Conservation (phyloP, 1,284 basidiomycete species). For the Puccinia brachypodii region DNA sequence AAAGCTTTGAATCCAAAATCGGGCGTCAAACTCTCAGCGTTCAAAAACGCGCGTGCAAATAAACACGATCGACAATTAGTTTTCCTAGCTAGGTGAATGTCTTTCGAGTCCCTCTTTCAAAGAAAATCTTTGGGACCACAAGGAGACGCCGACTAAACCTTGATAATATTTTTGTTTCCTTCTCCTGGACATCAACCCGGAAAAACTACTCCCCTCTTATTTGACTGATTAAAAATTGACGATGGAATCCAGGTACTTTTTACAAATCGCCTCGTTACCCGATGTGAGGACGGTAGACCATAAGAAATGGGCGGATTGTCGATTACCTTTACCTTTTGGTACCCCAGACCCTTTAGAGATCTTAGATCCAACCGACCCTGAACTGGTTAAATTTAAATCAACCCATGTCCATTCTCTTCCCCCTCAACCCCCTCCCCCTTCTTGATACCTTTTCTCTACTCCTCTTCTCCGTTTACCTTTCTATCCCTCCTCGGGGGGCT, state of each 20-base stretch:
- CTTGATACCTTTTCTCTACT: not conserved
- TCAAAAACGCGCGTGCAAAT: constrained; percentile 65
- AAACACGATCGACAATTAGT: constrained; percentile 46
- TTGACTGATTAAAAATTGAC: not conserved
- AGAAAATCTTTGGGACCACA: not conserved
- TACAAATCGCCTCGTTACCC: constrained; percentile 24
- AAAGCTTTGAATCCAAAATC: constrained; percentile 82
- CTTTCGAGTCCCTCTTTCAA: not conserved
- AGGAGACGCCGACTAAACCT: no score
- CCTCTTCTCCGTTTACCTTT: not conserved
- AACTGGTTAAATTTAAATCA: constrained; percentile 27
- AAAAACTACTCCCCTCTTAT: not conserved
- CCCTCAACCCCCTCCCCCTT: not conserved
- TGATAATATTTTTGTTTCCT: no score
- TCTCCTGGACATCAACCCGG: no score
- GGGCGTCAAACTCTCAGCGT: constrained; percentile 78
- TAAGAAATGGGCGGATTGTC: constrained; percentile 41
- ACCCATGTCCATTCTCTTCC: not conserved
- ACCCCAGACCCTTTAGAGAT: constrained; percentile 23
- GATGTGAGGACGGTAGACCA: constrained; percentile 35
- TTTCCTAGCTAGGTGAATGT: constrained; percentile 35
- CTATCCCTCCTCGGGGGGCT: not conserved
- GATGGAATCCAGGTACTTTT: constrained; percentile 28
- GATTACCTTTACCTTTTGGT: constrained; percentile 16
- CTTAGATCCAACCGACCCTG: constrained; percentile 30